Conservation (phyloP, 108 stramenopile species). For the Skeletonema grethae region DNA sequence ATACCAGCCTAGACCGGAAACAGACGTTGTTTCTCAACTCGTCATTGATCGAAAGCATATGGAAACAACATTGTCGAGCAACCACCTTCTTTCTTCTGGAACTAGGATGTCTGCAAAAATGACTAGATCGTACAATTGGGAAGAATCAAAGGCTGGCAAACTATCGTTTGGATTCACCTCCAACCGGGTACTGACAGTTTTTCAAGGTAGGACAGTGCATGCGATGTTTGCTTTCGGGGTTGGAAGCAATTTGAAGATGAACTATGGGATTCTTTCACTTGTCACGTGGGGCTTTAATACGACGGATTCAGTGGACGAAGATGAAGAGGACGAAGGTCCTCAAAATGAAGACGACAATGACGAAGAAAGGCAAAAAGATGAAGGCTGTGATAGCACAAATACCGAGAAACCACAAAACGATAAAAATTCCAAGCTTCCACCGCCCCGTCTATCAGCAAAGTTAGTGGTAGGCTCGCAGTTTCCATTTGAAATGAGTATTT, state of each 20-base stretch:
- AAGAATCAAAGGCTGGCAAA: conserved; percentile 10
- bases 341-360: conserved; percentile 1
- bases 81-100: conserved; percentile 13
- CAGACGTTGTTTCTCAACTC: conserved; percentile 32
- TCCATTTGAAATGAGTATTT: conserved; percentile 22
- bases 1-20: conserved; percentile 39
- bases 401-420: not conserved
- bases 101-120: conserved; percentile 33
- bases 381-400: not conserved
- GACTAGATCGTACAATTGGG: conserved; percentile 9
- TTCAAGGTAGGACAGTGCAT: conserved; percentile 14
- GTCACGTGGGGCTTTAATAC: conserved; percentile 19
- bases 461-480: conserved; percentile 27
- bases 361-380: not conserved
- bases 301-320: not conserved
- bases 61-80: conserved; percentile 31
- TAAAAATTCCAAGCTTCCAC: conserved; percentile 1
- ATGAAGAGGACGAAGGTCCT: not conserved
- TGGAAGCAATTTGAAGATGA: conserved; percentile 16
- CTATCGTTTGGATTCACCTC: conserved; percentile 33
- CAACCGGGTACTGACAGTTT: conserved; percentile 11
- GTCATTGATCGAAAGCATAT: conserved; percentile 30
- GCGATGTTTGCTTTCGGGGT: conserved; percentile 38
- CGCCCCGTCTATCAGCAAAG: conserved; percentile 27
- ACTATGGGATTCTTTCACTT: conserved; percentile 26